phyloP scores from a whole-genome alignment of 1,284 basidiomycete genomes.

The Sanghuangporus sanghuang region DNA sequence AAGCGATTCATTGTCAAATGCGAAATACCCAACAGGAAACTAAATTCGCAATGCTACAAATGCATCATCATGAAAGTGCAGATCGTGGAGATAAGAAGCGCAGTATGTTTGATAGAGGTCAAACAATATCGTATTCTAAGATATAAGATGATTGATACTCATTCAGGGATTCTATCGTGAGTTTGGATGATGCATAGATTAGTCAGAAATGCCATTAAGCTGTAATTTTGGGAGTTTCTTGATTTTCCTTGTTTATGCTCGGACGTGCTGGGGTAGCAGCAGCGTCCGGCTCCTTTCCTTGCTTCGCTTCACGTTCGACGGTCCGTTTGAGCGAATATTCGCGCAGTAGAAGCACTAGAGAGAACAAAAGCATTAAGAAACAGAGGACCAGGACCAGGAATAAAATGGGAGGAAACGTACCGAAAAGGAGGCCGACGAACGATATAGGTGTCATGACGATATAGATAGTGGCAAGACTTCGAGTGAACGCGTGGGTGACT shows the following conservation, averaged over 20 bases:
- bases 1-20: too few species aligned
- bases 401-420: background rate
- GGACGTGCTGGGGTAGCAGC: background rate
- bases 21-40: too few species aligned
- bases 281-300: background rate
- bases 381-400: background rate
- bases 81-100: too few species aligned
- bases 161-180: too few species aligned
- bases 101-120: too few species aligned
- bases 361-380: background rate
- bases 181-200: too few species aligned
- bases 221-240: background rate
- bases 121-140: too few species aligned
- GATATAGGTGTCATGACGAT: conserved; percentile 12
- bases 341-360: conserved; percentile 9
- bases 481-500: conserved; percentile 17
- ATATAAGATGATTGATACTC: too few species aligned
- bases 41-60: too few species aligned
- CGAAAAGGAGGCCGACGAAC: conserved; percentile 14
- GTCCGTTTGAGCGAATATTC: conserved; percentile 16
- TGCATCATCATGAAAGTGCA: too few species aligned
- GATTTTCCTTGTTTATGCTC: background rate
- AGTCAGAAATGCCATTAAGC: background rate
- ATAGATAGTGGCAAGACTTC: conserved; percentile 17
- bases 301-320: conserved; percentile 8